A percentile compares a stretch with the other conserved stretches of the same genome.
These are phyloP conservation scores for Ganoderma leucocontextum DNA, from an alignment of 1,284 basidiomycete species.

Conservation along the genomic window DNA sequence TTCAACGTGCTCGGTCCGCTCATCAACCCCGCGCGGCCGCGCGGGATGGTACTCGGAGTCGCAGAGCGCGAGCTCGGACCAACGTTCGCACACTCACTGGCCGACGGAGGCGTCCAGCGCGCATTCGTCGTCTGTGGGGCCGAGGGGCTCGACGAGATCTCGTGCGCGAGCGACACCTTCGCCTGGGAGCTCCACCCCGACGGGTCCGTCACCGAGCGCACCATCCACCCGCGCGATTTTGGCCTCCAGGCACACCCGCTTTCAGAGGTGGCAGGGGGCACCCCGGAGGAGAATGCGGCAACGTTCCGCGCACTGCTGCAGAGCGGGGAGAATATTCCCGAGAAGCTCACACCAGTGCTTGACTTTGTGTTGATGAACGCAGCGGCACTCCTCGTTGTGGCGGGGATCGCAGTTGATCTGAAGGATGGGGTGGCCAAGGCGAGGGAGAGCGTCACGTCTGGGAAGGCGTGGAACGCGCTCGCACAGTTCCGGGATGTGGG, in stretches of 20 bases:
- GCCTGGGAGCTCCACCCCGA: conserved; percentile 67
- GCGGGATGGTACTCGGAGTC: conserved; percentile 91
- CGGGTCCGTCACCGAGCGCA: conserved; percentile 59
- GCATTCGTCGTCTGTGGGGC: conserved; percentile 95
- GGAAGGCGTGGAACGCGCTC: conserved; percentile 81
- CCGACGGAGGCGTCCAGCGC: conserved; percentile 74
- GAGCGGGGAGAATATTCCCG: conserved; percentile 59
- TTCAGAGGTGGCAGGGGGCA: conserved; percentile 72
- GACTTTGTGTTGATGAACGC: conserved; percentile 91
- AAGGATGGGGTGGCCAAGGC: conserved; percentile 80
- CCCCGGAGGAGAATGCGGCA: conserved; percentile 78
- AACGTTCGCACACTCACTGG: conserved; percentile 84
- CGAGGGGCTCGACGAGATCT: conserved; percentile 95
- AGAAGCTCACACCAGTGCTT: conserved; percentile 63
- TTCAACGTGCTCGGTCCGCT: conserved; percentile 97
- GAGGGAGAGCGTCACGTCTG: conserved; percentile 75
- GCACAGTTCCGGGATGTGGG: conserved; percentile 54
- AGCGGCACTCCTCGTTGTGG: conserved; percentile 82
- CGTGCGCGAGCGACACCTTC: conserved; percentile 90
- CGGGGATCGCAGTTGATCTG: conserved; percentile 75
- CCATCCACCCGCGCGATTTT: conserved; percentile 69
- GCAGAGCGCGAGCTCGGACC: conserved; percentile 86
- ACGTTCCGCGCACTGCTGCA: conserved; percentile 68
- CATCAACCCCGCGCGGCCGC: conserved; percentile 90
- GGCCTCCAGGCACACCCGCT: conserved; percentile 80